These are phyloP conservation scores for Dryadomyces sulphureus DNA, from an alignment of 2,329 filamentous ascomycete genomes.

Conservation along the genomic window DNA sequence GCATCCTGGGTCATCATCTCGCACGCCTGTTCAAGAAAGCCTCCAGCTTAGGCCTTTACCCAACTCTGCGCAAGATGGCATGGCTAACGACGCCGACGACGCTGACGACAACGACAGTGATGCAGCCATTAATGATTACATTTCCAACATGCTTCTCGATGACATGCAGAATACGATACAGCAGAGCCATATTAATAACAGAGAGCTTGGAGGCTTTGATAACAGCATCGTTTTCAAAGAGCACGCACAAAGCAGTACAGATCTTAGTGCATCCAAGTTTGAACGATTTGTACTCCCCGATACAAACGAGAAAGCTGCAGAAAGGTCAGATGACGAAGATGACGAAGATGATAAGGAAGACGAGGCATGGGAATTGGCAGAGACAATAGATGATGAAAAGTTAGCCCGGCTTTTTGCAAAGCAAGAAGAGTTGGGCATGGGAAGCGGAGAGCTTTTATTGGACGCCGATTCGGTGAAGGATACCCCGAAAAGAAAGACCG, in stretches of 20 bases:
- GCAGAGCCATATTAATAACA: conserved; percentile 16
- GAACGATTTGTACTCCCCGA: conserved; percentile 15
- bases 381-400: conserved; percentile 44
- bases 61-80: background rate
- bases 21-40: background rate
- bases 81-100: conserved; percentile 5
- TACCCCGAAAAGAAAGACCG: background rate
- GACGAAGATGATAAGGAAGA: background rate
- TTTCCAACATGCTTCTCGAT: conserved; percentile 45
- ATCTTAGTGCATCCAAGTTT: conserved; percentile 5
- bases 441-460: conserved; percentile 42
- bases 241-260: background rate
- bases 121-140: conserved; percentile 53
- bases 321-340: conserved; percentile 27
- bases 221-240: conserved; percentile 19
- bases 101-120: conserved; percentile 24
- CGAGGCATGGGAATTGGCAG: conserved; percentile 29
- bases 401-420: conserved; percentile 46
- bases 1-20: background rate
- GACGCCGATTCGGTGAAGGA: conserved; percentile 19
- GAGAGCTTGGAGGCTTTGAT: conserved; percentile 29
- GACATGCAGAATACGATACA: conserved; percentile 16
- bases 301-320: conserved; percentile 12
- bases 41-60: background rate
- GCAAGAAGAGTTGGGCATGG: conserved; percentile 48